Conservation (phyloP, 179 eudicot species). For the Nepenthes alata region DNA sequence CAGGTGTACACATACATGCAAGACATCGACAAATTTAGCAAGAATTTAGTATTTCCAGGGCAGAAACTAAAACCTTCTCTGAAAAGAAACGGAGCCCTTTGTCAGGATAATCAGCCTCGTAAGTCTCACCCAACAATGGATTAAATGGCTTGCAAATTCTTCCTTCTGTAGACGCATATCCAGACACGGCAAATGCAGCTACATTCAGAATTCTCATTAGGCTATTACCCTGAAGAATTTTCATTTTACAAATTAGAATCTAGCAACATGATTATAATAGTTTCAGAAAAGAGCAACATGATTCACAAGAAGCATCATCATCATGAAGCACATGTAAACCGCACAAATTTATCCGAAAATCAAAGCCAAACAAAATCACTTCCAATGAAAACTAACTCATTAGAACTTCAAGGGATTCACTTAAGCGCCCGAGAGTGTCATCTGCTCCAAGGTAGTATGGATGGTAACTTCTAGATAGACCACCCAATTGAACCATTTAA, state of each 20-base stretch:
- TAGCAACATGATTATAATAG: not conserved
- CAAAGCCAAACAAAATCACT: too few relatives aligned
- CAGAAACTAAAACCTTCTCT: conserved; percentile 59
- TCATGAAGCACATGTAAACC: too few relatives aligned
- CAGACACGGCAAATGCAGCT: conserved; percentile 97
- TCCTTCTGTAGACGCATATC: conserved; percentile 95
- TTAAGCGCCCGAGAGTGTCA: too few relatives aligned
- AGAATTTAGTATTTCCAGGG: not conserved
- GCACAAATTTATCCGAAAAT: too few relatives aligned
- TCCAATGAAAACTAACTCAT: too few relatives aligned
- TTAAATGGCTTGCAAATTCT: conserved; percentile 93
- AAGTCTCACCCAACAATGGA: conserved; percentile 90
- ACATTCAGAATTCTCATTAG: conserved; percentile 93
- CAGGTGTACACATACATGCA: not conserved
- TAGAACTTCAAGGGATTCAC: too few relatives aligned
- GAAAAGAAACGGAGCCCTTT: conserved; percentile 85
- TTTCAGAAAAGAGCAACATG: too few relatives aligned
- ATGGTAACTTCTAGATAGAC: not conserved
- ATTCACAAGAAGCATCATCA: too few relatives aligned
- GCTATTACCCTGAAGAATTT: conserved; percentile 57
- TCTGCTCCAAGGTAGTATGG: too few relatives aligned
- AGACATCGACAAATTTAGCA: not conserved
- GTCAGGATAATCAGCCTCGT: conserved; percentile 89
- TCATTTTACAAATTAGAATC: conserved; percentile 1
- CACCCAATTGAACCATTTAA: too few relatives aligned